Conservation (phyloP, 2,329 filamentous ascomycete species). For the Pseudogymnoascus sp. region DNA sequence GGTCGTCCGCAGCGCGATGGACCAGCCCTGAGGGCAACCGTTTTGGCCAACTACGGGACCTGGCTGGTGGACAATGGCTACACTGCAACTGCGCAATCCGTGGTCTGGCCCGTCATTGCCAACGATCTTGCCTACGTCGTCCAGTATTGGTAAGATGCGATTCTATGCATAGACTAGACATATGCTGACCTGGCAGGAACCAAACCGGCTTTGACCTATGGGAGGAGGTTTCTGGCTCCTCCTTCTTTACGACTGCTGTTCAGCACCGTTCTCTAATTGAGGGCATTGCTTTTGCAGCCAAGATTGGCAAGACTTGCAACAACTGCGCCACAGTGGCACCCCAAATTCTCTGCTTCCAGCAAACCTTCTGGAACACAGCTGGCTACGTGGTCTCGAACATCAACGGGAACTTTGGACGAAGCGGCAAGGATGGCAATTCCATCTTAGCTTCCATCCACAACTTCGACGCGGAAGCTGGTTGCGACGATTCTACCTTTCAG, state of each 20-base stretch:
- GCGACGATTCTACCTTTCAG: conserved; percentile 67
- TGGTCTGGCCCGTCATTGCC: conserved; percentile 65
- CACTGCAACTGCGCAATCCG: conserved; percentile 35
- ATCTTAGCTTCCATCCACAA: conserved; percentile 59
- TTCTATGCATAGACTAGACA: not conserved
- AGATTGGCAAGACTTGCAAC: conserved; percentile 52
- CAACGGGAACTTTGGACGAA: conserved; percentile 52
- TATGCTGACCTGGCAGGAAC: conserved; percentile 25
- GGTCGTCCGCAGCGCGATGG: conserved; percentile 75
- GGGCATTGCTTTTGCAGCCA: conserved; percentile 57
- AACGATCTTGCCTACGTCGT: conserved; percentile 72
- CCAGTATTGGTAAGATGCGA: conserved; percentile 51
- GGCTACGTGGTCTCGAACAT: conserved; percentile 65
- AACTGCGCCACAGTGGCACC: conserved; percentile 55
- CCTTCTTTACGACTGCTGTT: conserved; percentile 69
- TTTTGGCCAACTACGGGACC: conserved; percentile 64
- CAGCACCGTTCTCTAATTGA: conserved; percentile 64
- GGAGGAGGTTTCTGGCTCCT: conserved; percentile 72
- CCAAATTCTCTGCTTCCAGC: conserved; percentile 65
- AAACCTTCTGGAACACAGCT: conserved; percentile 62
- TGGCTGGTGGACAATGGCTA: conserved; percentile 62
- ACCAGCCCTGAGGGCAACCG: conserved; percentile 67
- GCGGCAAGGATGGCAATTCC: conserved; percentile 66
- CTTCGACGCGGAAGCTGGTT: conserved; percentile 62
- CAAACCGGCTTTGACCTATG: conserved; percentile 65